Conservation (phyloP, 257 asterid genomes). For the Solanum rostratum region DNA sequence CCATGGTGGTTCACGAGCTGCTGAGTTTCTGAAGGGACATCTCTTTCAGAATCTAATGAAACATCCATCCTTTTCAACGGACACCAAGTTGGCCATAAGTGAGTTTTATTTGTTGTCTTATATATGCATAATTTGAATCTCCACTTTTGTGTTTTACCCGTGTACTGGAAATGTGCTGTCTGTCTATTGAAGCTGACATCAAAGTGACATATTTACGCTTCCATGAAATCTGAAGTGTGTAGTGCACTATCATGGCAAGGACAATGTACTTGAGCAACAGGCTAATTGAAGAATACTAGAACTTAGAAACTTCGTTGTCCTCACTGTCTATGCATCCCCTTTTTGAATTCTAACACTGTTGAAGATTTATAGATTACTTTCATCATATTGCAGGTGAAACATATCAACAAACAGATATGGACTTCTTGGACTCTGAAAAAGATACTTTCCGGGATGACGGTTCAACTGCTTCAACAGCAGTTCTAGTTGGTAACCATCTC, state of each 20-base stretch:
- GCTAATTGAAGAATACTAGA: not conserved
- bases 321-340: not conserved
- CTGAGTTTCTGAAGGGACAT: slow-evolving; percentile 86
- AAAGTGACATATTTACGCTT: not conserved
- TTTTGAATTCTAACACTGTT: not conserved
- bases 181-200: slow-evolving; percentile 2
- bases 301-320: not conserved
- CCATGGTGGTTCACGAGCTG: slow-evolving; percentile 98
- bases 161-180: not conserved
- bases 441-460: slow-evolving; percentile 96
- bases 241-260: not conserved
- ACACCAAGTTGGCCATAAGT: slow-evolving; percentile 85
- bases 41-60: slow-evolving; percentile 86
- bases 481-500: slow-evolving; percentile 84
- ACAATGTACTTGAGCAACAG: not conserved
- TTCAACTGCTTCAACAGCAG: slow-evolving; percentile 86
- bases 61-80: slow-evolving; percentile 57
- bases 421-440: slow-evolving; percentile 81
- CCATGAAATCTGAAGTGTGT: not conserved
- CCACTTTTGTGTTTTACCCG: not conserved
- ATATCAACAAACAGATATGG: slow-evolving; percentile 75
- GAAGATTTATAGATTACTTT: not conserved
- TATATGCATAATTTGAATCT: not conserved
- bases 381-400: slow-evolving; percentile 55
- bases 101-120: slow-evolving; percentile 27